Percentiles rank a stretch among this genome's conserved stretches.
Conservation (phyloP, 169 alveolate species). For the Sarcocystis neurona region DNA sequence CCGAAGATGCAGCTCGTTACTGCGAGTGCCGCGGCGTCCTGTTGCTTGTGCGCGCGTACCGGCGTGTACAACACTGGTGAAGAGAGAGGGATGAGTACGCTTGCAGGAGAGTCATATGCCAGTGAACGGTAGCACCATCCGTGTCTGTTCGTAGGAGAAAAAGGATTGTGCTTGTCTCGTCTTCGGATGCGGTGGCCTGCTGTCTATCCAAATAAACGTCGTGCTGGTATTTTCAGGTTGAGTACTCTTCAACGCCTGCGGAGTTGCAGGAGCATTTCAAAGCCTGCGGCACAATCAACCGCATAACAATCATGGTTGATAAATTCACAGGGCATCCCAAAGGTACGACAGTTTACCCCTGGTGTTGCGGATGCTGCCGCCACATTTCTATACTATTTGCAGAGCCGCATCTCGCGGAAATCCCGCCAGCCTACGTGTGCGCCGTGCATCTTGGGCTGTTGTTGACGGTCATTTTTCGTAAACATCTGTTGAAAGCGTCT, state of each 20-base stretch:
- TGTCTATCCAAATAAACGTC: too few relatives aligned
- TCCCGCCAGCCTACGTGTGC: not conserved
- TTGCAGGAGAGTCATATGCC: too few relatives aligned
- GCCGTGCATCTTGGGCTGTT: not conserved
- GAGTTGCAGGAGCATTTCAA: constrained; percentile 89
- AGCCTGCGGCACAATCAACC: constrained; percentile 86
- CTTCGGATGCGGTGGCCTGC: not conserved
- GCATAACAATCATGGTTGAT: constrained; percentile 92
- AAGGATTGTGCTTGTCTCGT: not conserved
- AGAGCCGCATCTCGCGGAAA: not conserved
- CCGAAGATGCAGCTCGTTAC: too few relatives aligned
- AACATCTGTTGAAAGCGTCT: too few relatives aligned
- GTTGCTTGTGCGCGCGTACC: too few relatives aligned
- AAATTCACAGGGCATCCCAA: constrained; percentile 91
- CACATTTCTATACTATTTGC: not conserved
- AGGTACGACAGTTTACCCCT: constrained; percentile 72
- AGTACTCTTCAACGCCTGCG: constrained; percentile 89
- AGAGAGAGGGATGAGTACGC: too few relatives aligned
- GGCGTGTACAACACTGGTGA: too few relatives aligned
- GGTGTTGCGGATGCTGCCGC: not conserved
- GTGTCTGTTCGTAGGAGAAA: too few relatives aligned
- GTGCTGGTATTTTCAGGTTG: constrained; percentile 78
- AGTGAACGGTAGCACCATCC: too few relatives aligned
- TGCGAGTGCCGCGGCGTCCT: too few relatives aligned
- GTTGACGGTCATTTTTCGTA: too few relatives aligned